phyloP scores from a whole-genome alignment of 495 filamentous ascomycete species.

The Bathelium albidoporum region DNA sequence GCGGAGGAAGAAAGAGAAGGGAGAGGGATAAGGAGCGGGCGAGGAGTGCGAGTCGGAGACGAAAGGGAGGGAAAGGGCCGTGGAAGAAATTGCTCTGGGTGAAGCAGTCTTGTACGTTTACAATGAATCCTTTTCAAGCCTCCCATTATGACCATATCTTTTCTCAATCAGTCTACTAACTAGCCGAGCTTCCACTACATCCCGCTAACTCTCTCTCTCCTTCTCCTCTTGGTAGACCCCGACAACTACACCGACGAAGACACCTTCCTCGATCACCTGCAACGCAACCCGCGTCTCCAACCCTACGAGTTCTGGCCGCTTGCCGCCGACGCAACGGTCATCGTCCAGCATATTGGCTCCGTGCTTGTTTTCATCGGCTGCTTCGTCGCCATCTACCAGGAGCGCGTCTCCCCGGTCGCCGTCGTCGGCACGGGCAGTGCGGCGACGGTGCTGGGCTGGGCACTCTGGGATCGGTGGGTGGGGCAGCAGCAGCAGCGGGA shows the following conservation, averaged over 20 bases:
- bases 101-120: constrained; percentile 73
- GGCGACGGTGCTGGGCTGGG: constrained; percentile 79
- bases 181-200: too few species aligned
- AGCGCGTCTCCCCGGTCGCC: constrained; percentile 72
- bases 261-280: constrained; percentile 90
- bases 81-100: constrained; percentile 99
- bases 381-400: constrained; percentile 81
- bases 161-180: too few species aligned
- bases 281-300: constrained; percentile 85
- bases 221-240: constrained; percentile 53
- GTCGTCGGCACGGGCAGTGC: constrained; percentile 76
- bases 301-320: constrained; percentile 98
- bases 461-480: constrained; percentile 84
- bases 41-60: constrained; percentile 48
- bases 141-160: constrained; percentile 7
- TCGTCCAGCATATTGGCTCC: constrained; percentile 90
- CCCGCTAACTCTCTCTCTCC: neutral
- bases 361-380: constrained; percentile 90
- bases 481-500: constrained; percentile 37
- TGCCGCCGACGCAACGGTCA: constrained; percentile 89
- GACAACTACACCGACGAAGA: constrained; percentile 97
- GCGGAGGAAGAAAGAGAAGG: constrained; percentile 20
- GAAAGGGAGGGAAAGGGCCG: constrained; percentile 39
- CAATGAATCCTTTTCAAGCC: neutral
- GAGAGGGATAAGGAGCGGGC: constrained; percentile 43